Conservation (phyloP, 169 alveolate genomes). For the Eimeria acervulina region DNA sequence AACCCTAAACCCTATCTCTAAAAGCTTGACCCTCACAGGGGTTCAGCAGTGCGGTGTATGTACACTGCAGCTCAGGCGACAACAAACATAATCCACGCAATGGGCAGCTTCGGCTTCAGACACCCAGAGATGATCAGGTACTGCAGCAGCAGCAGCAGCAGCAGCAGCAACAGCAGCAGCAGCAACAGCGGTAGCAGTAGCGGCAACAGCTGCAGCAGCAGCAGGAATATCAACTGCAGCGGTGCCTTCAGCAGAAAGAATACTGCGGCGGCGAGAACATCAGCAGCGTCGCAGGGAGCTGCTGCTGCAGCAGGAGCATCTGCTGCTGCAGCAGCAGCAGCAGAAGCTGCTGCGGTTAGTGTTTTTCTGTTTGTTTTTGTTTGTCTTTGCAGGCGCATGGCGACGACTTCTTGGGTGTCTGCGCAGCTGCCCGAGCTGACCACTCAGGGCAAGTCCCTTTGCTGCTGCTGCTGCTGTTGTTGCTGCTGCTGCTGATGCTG, state of each 20-base stretch:
- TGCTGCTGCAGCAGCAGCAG: too few relatives aligned
- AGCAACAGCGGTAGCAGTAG: not conserved
- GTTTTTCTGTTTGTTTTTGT: too few relatives aligned
- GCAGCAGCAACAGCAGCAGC: not conserved
- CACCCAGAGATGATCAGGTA: not conserved
- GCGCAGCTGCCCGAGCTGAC: slow-evolving; percentile 37
- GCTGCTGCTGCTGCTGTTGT: not conserved
- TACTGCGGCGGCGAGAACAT: not conserved
- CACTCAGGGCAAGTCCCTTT: slow-evolving; percentile 17
- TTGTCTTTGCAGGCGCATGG: not conserved
- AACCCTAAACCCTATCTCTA: not conserved
- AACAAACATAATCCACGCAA: slow-evolving; percentile 12
- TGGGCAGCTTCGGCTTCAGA: slow-evolving; percentile 47
- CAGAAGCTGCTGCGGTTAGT: too few relatives aligned
- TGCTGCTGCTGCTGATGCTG: not conserved
- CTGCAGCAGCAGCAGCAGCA: not conserved
- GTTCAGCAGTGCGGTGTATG: not conserved
- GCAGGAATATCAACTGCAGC: not conserved
- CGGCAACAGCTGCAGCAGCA: not conserved
- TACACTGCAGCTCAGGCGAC: slow-evolving; percentile 24
- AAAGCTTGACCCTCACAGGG: not conserved
- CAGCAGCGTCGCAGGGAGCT: not conserved
- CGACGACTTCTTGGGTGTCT: slow-evolving; percentile 23
- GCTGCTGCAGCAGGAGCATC: not conserved
- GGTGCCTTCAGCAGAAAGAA: not conserved